phyloP scores from a whole-genome alignment of 1,284 basidiomycete species.

The Leccinum subspadiceum region DNA sequence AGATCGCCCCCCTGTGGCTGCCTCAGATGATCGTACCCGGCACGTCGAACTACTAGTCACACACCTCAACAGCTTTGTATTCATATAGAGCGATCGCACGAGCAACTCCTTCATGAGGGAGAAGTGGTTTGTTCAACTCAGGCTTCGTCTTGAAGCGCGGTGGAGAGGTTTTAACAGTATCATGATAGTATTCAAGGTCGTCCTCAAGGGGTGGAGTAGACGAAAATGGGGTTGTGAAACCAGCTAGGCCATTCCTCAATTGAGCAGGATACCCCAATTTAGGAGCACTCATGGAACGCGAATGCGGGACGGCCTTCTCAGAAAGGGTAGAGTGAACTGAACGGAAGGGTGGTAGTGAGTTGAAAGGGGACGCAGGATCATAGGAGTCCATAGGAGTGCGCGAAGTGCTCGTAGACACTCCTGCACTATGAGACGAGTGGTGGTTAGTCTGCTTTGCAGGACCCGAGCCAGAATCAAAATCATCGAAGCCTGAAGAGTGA shows the following conservation, averaged over 20 bases:
- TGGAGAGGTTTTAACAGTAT: constrained; percentile 11
- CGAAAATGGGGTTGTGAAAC: constrained; percentile 30
- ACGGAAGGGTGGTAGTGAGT: constrained; percentile 33
- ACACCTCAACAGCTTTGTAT: constrained; percentile 70
- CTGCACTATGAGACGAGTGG: constrained; percentile 22
- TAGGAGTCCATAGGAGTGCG: constrained; percentile 23
- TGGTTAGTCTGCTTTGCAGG: constrained; percentile 29
- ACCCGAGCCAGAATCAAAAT: constrained; percentile 37
- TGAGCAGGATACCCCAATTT: constrained; percentile 9
- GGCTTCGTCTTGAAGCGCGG: constrained; percentile 47
- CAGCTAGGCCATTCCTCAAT: constrained; percentile 3
- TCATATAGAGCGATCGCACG: constrained; percentile 80
- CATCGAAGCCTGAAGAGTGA: constrained; percentile 22
- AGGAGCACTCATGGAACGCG: constrained; percentile 39
- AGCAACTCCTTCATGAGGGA: constrained; percentile 58
- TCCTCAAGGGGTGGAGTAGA: constrained; percentile 22
- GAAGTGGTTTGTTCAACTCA: constrained; percentile 47
- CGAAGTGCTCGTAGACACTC: constrained; percentile 12
- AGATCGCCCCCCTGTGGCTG: constrained; percentile 68
- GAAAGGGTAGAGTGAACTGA: constrained; percentile 25
- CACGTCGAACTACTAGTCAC: constrained; percentile 16
- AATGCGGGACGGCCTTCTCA: constrained; percentile 32
- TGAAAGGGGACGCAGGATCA: constrained; percentile 34
- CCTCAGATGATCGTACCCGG: constrained; percentile 5
- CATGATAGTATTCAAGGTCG: constrained; percentile 13